Evolutionary conservation across 768 basidiomycete species (phyloP).

Genomic region (Boletus tylopilopsis): DNA sequence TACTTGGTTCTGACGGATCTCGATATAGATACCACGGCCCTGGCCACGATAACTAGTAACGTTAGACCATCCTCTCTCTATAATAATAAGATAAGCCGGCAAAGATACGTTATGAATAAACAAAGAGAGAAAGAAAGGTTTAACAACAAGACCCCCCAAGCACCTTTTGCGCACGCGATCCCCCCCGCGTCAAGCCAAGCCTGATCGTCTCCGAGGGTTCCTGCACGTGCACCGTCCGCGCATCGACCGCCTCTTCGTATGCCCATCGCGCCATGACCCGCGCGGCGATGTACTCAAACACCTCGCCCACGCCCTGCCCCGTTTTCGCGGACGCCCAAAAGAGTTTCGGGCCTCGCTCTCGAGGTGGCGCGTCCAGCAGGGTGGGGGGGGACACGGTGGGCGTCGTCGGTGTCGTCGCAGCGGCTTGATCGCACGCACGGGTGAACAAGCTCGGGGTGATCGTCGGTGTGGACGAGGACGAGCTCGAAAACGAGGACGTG

Average conservation of each 20-base stretch:
- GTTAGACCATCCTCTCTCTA: too few relatives aligned
- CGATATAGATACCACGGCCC: too few relatives aligned
- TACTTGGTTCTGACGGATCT: too few relatives aligned
- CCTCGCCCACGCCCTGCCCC: conserved; percentile 63
- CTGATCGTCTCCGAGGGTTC: conserved; percentile 39
- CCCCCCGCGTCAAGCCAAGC: conserved; percentile 24
- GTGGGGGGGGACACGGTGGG: conserved; percentile 8
- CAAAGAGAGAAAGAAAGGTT: neutral
- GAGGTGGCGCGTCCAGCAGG: conserved; percentile 22
- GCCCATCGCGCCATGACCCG: conserved; percentile 64
- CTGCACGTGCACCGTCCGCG: conserved; percentile 37
- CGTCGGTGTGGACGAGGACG: conserved; percentile 43
- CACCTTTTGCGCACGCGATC: conserved; percentile 1
- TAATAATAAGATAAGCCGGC: too few relatives aligned
- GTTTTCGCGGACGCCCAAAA: conserved; percentile 81
- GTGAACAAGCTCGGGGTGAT: conserved; percentile 60
- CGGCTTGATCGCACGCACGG: conserved; percentile 23
- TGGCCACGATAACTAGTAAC: too few relatives aligned
- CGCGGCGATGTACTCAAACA: conserved; percentile 73
- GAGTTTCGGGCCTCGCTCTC: conserved; percentile 55
- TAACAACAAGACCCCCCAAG: conserved; percentile 20
- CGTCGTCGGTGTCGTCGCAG: conserved; percentile 14
- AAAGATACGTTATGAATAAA: conserved; percentile 23
- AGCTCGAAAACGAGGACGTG: conserved; percentile 36
- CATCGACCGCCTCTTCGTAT: conserved; percentile 57